Evolutionary conservation across 1,139 yeast genomes (phyloP).

Genomic region (Pichia cactophila): DNA sequence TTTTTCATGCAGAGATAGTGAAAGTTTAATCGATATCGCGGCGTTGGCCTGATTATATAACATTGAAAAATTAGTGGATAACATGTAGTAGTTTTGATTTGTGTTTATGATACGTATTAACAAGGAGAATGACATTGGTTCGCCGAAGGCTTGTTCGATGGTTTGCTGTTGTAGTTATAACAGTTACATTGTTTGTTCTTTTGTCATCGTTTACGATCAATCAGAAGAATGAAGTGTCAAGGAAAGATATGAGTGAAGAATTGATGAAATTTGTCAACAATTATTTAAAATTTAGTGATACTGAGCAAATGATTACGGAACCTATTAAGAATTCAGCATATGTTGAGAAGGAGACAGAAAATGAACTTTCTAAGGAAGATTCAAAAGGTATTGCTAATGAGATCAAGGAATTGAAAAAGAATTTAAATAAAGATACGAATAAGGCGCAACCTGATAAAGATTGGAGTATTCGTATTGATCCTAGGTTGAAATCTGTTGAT

Average conservation of each 20-base stretch:
- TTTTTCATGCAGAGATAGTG: too few species aligned
- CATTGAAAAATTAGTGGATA: too few species aligned
- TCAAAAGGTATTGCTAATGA: neutral
- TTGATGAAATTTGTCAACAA: neutral
- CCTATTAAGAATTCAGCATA: neutral
- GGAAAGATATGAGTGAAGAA: neutral
- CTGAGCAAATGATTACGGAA: neutral
- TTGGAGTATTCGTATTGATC: slow-evolving; percentile 9
- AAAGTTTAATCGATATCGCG: too few species aligned
- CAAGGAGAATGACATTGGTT: neutral
- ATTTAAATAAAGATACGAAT: neutral
- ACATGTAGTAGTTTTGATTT: too few species aligned
- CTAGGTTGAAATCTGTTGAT: slow-evolving; percentile 17
- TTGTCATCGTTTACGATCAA: neutral
- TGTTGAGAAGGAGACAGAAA: neutral
- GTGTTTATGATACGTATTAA: too few species aligned
- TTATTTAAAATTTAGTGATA: neutral
- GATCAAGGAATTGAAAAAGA: neutral
- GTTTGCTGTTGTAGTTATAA: neutral
- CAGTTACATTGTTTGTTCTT: neutral
- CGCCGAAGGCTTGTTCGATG: neutral
- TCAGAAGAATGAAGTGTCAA: neutral
- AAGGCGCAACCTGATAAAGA: slow-evolving; percentile 5
- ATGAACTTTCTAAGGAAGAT: neutral
- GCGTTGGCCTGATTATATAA: too few species aligned